Percentiles rank a stretch among this genome's conserved stretches.
phyloP scores from a whole-genome alignment of 2,329 filamentous ascomycete genomes.

The Sporothrix pallida region DNA sequence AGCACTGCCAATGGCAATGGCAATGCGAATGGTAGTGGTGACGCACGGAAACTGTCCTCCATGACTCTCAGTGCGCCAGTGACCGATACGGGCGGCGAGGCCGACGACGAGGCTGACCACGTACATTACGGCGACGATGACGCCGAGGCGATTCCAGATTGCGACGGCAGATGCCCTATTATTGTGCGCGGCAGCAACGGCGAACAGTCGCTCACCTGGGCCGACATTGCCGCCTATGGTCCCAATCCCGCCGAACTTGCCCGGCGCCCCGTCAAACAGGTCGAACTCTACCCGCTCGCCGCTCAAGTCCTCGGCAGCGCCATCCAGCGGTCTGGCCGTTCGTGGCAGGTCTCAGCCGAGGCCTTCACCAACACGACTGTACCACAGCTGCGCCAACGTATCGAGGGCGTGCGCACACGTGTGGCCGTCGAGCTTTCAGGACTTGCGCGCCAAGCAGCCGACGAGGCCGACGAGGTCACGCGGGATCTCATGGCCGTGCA shows the following conservation, averaged over 20 bases:
- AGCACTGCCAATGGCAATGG: slow-evolving; percentile 14
- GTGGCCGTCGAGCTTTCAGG: slow-evolving; percentile 61
- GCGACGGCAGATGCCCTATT: neutral
- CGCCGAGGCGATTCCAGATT: neutral
- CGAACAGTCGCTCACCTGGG: slow-evolving; percentile 46
- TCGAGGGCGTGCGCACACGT: slow-evolving; percentile 55
- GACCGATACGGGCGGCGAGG: slow-evolving; percentile 38
- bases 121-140: slow-evolving; percentile 4
- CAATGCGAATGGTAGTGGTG: neutral
- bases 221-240: slow-evolving; percentile 52
- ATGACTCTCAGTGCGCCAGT: neutral
- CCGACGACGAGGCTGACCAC: slow-evolving; percentile 34
- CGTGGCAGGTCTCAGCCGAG: slow-evolving; percentile 66
- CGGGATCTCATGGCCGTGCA: slow-evolving; percentile 77
- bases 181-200: slow-evolving; percentile 25
- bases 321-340: slow-evolving; percentile 55
- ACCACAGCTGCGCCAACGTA: slow-evolving; percentile 56
- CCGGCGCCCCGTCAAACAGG: slow-evolving; percentile 47
- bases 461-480: slow-evolving; percentile 79
- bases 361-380: slow-evolving; percentile 63
- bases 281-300: slow-evolving; percentile 58
- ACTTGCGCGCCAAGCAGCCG: slow-evolving; percentile 70
- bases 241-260: slow-evolving; percentile 46
- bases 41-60: neutral
- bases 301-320: slow-evolving; percentile 58